Evolutionary conservation across 2,329 filamentous ascomycete species (phyloP).

Genomic region (Cladophialophora psammophila): DNA sequence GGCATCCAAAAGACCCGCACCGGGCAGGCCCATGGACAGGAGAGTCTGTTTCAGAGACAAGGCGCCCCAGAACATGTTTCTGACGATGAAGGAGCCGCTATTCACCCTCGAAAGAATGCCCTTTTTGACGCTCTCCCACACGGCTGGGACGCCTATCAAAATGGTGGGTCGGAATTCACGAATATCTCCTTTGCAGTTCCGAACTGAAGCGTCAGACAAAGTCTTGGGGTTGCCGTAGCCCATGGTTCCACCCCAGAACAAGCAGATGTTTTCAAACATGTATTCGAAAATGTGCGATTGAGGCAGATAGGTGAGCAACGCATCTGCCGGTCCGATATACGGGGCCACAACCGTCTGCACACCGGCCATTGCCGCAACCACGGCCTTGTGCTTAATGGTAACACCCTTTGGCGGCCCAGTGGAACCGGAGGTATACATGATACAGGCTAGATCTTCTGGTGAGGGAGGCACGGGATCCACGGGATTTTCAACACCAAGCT

Average conservation of each 20-base stretch:
- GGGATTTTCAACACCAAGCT: conserved; percentile 67
- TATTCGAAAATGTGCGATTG: conserved; percentile 97
- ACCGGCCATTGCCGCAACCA: conserved; percentile 84
- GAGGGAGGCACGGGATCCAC: conserved; percentile 72
- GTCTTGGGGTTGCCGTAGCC: conserved; percentile 93
- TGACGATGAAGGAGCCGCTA: conserved; percentile 71
- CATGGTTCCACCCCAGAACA: conserved; percentile 89
- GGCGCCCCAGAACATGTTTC: conserved; percentile 78
- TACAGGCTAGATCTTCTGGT: conserved; percentile 77
- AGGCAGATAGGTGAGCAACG: conserved; percentile 87
- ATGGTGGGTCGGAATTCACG: conserved; percentile 88
- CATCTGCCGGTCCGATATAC: conserved; percentile 78
- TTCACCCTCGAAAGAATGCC: conserved; percentile 84
- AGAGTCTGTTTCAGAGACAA: conserved; percentile 68
- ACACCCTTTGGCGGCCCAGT: conserved; percentile 87
- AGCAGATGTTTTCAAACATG: conserved; percentile 87
- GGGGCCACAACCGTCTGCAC: conserved; percentile 78
- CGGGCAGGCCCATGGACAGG: conserved; percentile 61
- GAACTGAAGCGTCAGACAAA: conserved; percentile 82
- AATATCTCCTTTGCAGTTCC: conserved; percentile 92
- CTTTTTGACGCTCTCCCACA: conserved; percentile 98
- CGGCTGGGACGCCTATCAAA: conserved; percentile 91
- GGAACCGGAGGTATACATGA: conserved; percentile 80
- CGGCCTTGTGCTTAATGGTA: conserved; percentile 77
- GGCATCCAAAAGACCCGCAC: conserved; percentile 74